A percentile compares a stretch with the other conserved stretches of the same genome.
These are phyloP conservation scores for Withania somnifera DNA, from an alignment of 305 asterid genomes.

Conservation along the genomic window DNA sequence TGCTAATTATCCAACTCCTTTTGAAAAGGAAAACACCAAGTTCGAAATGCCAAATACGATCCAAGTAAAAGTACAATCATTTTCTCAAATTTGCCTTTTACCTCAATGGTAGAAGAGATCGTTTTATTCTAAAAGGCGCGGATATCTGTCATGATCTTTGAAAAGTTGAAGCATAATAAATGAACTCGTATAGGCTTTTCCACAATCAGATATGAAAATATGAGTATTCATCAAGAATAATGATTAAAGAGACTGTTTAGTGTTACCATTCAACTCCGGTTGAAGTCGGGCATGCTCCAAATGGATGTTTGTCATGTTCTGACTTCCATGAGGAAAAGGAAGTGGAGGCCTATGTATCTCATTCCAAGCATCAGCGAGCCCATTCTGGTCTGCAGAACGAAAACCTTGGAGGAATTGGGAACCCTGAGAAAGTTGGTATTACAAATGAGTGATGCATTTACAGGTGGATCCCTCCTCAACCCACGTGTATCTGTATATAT, in stretches of 20 bases:
- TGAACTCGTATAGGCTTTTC: background rate
- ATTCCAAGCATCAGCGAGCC: constrained; percentile 89
- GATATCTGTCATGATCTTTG: background rate
- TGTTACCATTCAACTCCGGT: constrained; percentile 64
- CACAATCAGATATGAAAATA: background rate
- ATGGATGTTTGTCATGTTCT: constrained; percentile 12
- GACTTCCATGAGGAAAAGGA: constrained; percentile 30
- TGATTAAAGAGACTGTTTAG: background rate
- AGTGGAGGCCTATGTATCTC: constrained; percentile 75
- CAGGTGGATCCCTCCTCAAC: background rate
- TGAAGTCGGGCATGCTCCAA: constrained; percentile 37
- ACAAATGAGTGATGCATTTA: background rate
- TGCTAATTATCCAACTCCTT: background rate
- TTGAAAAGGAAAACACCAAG: background rate
- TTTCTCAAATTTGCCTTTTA: background rate
- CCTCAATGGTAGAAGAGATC: background rate
- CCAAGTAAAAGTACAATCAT: background rate
- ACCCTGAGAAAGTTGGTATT: constrained; percentile 34
- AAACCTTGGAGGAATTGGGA: constrained; percentile 77
- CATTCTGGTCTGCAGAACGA: constrained; percentile 57
- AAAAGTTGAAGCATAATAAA: background rate
- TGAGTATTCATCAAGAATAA: background rate
- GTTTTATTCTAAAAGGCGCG: too few species aligned
- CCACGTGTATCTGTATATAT: background rate
- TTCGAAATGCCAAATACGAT: background rate